Base-by-base conservation (phyloP, 2,329 filamentous ascomycete genomes). In the Aspergillus phoenicis region DNA sequence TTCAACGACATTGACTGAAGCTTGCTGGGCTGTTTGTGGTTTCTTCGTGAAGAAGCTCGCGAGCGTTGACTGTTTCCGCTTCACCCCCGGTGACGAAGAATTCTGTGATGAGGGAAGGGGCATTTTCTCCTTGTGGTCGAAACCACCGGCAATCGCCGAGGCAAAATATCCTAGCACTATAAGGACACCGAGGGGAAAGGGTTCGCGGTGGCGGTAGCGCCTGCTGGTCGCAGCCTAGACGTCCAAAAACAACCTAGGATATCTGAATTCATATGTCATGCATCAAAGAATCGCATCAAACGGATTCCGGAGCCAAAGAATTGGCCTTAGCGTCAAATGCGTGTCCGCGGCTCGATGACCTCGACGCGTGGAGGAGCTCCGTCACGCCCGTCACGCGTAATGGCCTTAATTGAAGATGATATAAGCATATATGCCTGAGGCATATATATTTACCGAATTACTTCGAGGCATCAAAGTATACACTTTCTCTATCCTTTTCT, bases 41-140 rank as follows among this genome's bases (percentile, higher is more conserved):
- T 84, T 88, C 13, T 86, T 87, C 0, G 87, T 85, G 74, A 96
- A 96, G 78, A 96, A 96, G 72, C 88, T 93, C 3, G 91, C 95
- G 63, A 97, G 89, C 0, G 91, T 91, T 66, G 89, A 85, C 72
- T 97, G 77, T 60, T 78, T 78, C 47, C 75, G 71, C 58, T 79
- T 78, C 8, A 76, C 57, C 22, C 66, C 71, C 36, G 72, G 70
- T 24, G 74, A 73, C 20, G 74, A 70, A 2, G 75, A 71, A 13
- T 70, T 64, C 62, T 72, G 73, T 10, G 75, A 77, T 49, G 75
- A 74, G 43, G 68, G 67, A 28, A 71, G 64, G 51, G 75, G 68
- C 75, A 78, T 77, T 64, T 61, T 49, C 15, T 64, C 61, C 54
- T 33, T 22, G 10, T 17, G 20, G 8, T 55, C 15, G 30, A 5